These are phyloP conservation scores for Tribonema minus DNA, from an alignment of 108 stramenopile genomes.

Conservation along the genomic window DNA sequence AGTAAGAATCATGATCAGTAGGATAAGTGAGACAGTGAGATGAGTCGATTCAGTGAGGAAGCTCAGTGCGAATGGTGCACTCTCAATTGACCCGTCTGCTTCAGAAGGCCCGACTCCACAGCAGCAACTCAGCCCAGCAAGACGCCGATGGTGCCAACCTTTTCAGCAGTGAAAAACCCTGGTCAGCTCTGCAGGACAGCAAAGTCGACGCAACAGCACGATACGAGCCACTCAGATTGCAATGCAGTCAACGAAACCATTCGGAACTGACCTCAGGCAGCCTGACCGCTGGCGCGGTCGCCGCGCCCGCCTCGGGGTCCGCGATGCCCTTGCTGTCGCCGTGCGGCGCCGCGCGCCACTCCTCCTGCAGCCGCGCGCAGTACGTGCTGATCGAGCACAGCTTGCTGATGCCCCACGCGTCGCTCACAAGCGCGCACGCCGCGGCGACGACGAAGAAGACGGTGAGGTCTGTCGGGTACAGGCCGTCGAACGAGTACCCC, in stretches of 20 bases:
- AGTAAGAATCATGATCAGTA: too few species aligned
- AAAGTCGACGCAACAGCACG: too few species aligned
- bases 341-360: conserved; percentile 34
- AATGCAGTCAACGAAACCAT: too few species aligned
- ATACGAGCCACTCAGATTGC: too few species aligned
- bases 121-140: neutral
- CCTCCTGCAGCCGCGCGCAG: conserved; percentile 27
- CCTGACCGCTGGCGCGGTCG: neutral
- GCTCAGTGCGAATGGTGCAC: too few species aligned
- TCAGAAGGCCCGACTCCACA: too few species aligned
- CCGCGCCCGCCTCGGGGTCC: neutral
- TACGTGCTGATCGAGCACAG: conserved; percentile 43
- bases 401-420: conserved; percentile 34
- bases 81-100: too few species aligned
- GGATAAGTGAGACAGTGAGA: too few species aligned
- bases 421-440: conserved; percentile 18
- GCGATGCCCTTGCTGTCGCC: neutral
- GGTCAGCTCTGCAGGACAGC: neutral
- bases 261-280: too few species aligned
- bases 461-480: conserved; percentile 35
- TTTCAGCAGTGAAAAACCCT: neutral
- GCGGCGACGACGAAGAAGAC: conserved; percentile 28
- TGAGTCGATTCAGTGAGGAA: too few species aligned
- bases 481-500: conserved; percentile 31
- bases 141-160: neutral